Base-by-base conservation (phyloP, 306 rosid species). In the Pterocarpus macrocarpus region DNA sequence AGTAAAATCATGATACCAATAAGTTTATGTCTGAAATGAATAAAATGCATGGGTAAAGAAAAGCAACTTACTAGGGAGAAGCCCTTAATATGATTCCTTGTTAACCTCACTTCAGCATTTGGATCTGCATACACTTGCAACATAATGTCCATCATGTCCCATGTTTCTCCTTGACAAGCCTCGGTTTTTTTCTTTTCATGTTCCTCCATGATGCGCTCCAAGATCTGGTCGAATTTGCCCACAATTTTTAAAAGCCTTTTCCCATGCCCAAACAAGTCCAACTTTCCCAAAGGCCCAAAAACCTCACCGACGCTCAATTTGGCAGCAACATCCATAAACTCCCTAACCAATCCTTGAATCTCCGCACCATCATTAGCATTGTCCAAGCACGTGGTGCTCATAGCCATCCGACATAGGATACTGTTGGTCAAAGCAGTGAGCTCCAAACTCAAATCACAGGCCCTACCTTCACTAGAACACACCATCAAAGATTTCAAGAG, bases 91-190 rank as follows among this genome's bases (percentile, higher is more conserved):
- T 92, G 87, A 33, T 77, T 88, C 70, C 88, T 85, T 36, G 84
- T 66, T 53, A 91, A 39, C 75, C 73, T 87, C 30, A 90, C 76
- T 69, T 91, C 85, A 83, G 95, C 89, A 33, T 47, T 69, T 15
- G 90, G 84, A 79, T 88, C 90, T 11, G 68, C 68, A 53, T 78
- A 66, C 8, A 85, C 86, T 68, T 86, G 81, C 56, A 92, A 47
- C 10, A 92, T 33, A 12, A 92, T 76, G 67, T 92, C 97, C 90
- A 90, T 80, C 84, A 92, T 82, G 58, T 92, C 89, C n/a, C 10
- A n/a, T 13, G 33, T 41, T 57, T 12, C 71, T 41, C 67, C 61
- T 30, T 39, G 63, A 12, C 33, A 69, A 65, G 59, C 30, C 17
- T 44, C 73, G 0, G 4, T 55, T 4, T 17, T 80, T 47, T 73